Base-by-base conservation (phyloP, 352 stramenopile genomes). In the Phytopythium chamaehyphon region DNA sequence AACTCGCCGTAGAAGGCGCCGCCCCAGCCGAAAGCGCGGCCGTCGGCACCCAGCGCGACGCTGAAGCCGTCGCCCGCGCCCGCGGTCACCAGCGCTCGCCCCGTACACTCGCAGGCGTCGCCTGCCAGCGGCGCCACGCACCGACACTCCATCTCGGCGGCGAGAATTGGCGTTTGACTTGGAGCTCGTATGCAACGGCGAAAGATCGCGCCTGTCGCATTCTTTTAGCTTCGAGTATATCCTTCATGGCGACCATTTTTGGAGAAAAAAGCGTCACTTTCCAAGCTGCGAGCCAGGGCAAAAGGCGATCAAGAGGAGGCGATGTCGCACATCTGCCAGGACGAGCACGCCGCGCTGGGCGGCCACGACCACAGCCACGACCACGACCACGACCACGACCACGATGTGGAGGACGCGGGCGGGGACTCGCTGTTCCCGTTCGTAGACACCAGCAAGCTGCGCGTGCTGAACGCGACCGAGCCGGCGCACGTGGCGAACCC, bases 391-490 rank as follows among this genome's bases (percentile, higher is more conserved):
- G 64, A 73, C 42, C 75, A 86, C 48, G 55, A 72, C 35, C 75
- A 86, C 43, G 83, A 92, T 21, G 61, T 86, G 18, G 76, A 92
- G 47, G 73, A 93, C 43, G 67, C 76, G 15, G 72, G 81, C 16
- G 84, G 84, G 18, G 82, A 91, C 50, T 92, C 84, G 39, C 71
- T 94, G 51, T 94, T 79, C 61, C 77, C 67, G 11, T 94, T 75
- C 74, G 86, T 94, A 43, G 84, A 94, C 64, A 93, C 82, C 18
- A 94, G 77, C 70, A 94, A 94, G 57, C 59, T 94, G 45, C 76
- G 82, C 22, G 81, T 82, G 63, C 71, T 92, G 31, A 94, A 94
- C 47, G 82, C 77, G 23, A 54, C 75, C 36, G 77, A 92, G 24
- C 79, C 79, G 16, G 49, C 62, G n/a, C 64, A 75, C 22, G 76